Percentiles rank a stretch among this genome's conserved stretches.
These are phyloP conservation scores for Knoxdaviesia proteae DNA, from an alignment of 2,329 filamentous ascomycete species.

Conservation along the genomic window DNA sequence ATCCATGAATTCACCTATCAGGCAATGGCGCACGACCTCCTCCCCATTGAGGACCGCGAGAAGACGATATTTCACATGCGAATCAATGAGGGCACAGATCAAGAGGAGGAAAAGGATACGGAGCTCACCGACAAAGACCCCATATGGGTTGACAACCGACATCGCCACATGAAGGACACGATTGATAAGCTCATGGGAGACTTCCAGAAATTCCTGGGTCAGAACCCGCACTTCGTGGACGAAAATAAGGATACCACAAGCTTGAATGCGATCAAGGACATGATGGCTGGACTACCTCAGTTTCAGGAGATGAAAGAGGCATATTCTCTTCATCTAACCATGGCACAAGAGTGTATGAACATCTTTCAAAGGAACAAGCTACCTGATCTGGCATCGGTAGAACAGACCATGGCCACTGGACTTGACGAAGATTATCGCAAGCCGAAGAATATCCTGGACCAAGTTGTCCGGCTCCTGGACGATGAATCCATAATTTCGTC, in stretches of 20 bases:
- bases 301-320: constrained; percentile 92
- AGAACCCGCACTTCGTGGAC: constrained; percentile 83
- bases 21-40: constrained; percentile 86
- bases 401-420: constrained; percentile 81
- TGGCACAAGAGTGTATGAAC: constrained; percentile 96
- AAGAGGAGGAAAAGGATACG: constrained; percentile 70
- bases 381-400: constrained; percentile 65
- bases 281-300: constrained; percentile 84
- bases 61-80: constrained; percentile 70
- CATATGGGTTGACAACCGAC: constrained; percentile 87
- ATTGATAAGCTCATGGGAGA: constrained; percentile 84
- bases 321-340: constrained; percentile 82
- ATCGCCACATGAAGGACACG: constrained; percentile 94
- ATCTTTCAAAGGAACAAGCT: constrained; percentile 72
- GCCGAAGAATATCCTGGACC: constrained; percentile 71
- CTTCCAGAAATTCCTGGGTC: constrained; percentile 75
- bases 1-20: constrained; percentile 97
- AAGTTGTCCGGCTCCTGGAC: constrained; percentile 72
- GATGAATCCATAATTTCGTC: constrained; percentile 50
- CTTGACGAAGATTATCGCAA: constrained; percentile 83
- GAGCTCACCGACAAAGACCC: constrained; percentile 79
- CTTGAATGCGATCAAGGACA: constrained; percentile 85
- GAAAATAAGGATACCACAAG: constrained; percentile 47
- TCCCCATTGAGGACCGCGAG: constrained; percentile 73
- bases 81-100: constrained; percentile 50